Base-by-base conservation (phyloP, 257 asterid species). In the Linderniella brevidens region DNA sequence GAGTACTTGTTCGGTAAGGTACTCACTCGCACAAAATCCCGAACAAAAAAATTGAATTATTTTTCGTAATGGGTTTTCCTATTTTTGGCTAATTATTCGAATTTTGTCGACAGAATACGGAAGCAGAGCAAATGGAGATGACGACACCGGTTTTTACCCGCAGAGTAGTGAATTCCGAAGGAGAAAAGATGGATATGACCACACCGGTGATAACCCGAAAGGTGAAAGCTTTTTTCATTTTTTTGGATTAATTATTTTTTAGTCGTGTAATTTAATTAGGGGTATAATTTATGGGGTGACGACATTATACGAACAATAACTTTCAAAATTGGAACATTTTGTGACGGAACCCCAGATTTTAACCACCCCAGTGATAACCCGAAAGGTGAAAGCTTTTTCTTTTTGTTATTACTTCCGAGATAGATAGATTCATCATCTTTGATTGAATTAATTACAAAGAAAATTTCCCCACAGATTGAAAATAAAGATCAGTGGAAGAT, bases 1-100 rank as follows among this genome's bases (percentile, higher is more conserved):
- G 94, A 61, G 64, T 86, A 82, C 75, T 73, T 86, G 85, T 86
- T 82, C 35, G 96, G 96, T 82, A 82, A 86, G 96, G 96, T 86
- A 86, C n/a, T n/a, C n/a, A n/a, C n/a, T n/a, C n/a, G n/a, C n/a
- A n/a, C n/a, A n/a, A n/a, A n/a, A n/a, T n/a, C n/a, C n/a, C n/a
- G n/a, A n/a, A n/a, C n/a, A 40, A 40, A 11, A 11, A 8, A 40
- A 11, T 40, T 8, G 3, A 1, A 40, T 40, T 2, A 40, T 40
- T 3, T 1, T 1, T 40, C 6, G 32, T n/a, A n/a, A 25, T 25
- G 3, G 32, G 3, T 25, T 25, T 25, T 25, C 32, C 32, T 25
- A 2, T 6, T 25, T 25, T 25, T 25, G 32, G 32, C 32, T 6
- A 25, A 25, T 25, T 2, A 2, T 40, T 40, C 45, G 3, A 14